A percentile compares a stretch with the other conserved stretches of the same genome.
These are phyloP conservation scores for Trichosanthes truncata DNA, from an alignment of 306 rosid genomes.

Conservation along the genomic window DNA sequence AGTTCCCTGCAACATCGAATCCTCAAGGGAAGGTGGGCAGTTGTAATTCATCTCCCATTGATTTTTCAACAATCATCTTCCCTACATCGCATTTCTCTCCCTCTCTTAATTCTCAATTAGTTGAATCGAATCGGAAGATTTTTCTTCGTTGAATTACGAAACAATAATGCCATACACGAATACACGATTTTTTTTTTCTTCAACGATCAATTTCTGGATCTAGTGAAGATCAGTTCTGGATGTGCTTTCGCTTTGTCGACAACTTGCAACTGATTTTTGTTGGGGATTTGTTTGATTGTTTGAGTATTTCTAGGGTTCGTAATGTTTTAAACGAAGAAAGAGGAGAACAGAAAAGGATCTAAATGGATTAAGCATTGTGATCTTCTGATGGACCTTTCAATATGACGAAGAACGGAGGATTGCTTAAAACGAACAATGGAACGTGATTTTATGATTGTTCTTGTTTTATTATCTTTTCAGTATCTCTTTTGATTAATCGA, in stretches of 20 bases:
- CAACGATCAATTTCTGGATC: neutral
- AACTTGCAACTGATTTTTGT: neutral
- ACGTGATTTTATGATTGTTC: neutral
- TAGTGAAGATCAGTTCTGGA: neutral
- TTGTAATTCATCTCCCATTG: constrained; percentile 10
- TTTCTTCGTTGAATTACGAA: no score
- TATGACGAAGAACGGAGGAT: neutral
- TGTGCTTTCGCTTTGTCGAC: neutral
- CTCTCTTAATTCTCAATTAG: neutral
- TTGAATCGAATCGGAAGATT: neutral
- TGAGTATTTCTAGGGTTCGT: neutral
- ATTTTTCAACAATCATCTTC: constrained; percentile 13
- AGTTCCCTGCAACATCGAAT: constrained; percentile 4
- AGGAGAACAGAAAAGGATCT: no score
- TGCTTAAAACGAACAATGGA: neutral
- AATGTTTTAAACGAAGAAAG: no score
- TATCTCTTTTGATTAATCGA: no score
- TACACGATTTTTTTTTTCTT: no score
- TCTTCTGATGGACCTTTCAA: neutral
- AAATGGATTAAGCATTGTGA: neutral
- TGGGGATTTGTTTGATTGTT: neutral
- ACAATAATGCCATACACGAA: no score
- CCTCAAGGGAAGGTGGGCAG: constrained; percentile 13
- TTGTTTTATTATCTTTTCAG: no score
- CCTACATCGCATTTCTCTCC: neutral